Evolutionary conservation across 495 filamentous ascomycete genomes (phyloP), one percentile per base, ranked within the genome.

Genomic region (Darksidea phi): DNA sequence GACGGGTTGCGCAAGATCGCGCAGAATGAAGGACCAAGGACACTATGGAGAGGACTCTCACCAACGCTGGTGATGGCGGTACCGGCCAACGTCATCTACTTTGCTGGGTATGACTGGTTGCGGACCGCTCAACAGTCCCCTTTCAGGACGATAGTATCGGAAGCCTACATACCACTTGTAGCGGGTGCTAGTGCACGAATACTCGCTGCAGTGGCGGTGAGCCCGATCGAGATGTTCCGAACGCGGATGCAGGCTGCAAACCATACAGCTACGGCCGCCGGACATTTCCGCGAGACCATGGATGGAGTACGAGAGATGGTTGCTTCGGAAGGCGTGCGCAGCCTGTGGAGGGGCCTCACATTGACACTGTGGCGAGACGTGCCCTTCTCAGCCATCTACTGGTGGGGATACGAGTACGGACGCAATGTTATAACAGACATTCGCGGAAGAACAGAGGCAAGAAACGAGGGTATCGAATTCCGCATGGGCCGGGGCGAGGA

Each of bases 71-170:
- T 89, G 67, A 98, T 98, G 94, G 86, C 93, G 2, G 83, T 98
- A 28, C 94, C 94, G 0, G 90, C 84, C 36, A 98, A 98, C 73
- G 92, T 98, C 61, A 97, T 98, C 59, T 98, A 98, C 74, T 96
- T 97, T 67, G 93, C 94, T 32, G 94, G 93, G n/a, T 98, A 98
- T 72, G 94, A 98, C 68, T 94, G 89, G 85, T 75, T 98, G 59
- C 86, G 94, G 13, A 85, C 76, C 21, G 88, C 87, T 68, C 76
- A 78, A 0, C 72, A 73, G 37, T 91, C 87, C 54, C 91, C 89
- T 0, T 50, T 77, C 24, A 43, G 34, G 17, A 54, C 11, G 11
- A 56, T 24, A 0, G 68, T 90, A 4, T 75, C 79, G 11, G 88
- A 90, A 57, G 67, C 72, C 1, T 92, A 88, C 71, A 84, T 87